Evolutionary conservation across 345 rosid genomes (phyloP), one percentile per base, ranked within the genome.

Genomic region (Turnera subulata): DNA sequence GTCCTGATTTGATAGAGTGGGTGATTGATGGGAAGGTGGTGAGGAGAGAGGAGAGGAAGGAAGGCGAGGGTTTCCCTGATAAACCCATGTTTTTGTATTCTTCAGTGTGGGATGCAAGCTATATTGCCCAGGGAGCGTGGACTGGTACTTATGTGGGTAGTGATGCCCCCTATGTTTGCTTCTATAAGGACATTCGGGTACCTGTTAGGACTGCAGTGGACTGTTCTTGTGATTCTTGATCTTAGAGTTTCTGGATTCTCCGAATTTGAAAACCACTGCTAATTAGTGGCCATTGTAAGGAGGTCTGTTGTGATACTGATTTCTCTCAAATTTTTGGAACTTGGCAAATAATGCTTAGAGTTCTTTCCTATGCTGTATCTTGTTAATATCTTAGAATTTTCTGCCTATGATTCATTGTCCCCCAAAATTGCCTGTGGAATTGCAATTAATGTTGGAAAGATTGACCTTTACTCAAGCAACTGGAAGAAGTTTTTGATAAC

Each of bases 21-120:
- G 15, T 80, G 53, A 71, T 78, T 24, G 81, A 82, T 48, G 83
- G 78, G 35, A 77, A 78, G 63, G 25, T 75, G 29, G 76, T 80
- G 61, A 73, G 88, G 70, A 76, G 64, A 65, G 76, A 45, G 8
- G 80, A 76, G 63, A 77, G 70, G 64, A 78, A 59, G 69, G 76
- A 51, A 6, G 78, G 75, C 45, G 83, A 76, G 61, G 53, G 22
- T 5, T 73, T 78, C 39, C 85, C 83, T 1, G 59, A 69, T 46
- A 83, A 73, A 39, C 72, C 83, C 1, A 76, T 80, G 83, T 80
- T 70, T 59, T 37, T 80, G 72, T 78, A 83, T 22, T 74, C 85
- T 40, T 83, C 88, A 9, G 55, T 83, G 39, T 83, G 83, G 85
- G 78, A 82, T 58, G 85, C 83, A 3, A 78, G 88, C 80, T 66